phyloP scores from a whole-genome alignment of 306 rosid genomes.

The Dryas drummondii region DNA sequence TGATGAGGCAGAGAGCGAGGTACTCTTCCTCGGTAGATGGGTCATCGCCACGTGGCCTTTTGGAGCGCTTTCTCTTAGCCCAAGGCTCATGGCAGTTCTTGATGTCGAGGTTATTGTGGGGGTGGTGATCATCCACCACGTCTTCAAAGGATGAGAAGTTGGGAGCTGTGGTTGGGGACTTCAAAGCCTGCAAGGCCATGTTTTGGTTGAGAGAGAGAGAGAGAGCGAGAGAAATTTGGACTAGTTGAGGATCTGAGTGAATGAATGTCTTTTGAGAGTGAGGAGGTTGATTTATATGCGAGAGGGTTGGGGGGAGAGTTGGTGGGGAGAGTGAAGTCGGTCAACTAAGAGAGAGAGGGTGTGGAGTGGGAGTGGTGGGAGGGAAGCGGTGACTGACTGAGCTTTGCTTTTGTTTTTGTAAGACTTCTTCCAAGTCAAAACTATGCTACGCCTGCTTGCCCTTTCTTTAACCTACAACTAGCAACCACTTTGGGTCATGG shows the following conservation, averaged over 20 bases:
- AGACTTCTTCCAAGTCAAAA: conserved; percentile 70
- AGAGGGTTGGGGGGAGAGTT: neutral
- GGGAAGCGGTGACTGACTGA: conserved; percentile 25
- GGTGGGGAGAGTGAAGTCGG: conserved; percentile 65
- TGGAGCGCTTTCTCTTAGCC: conserved; percentile 71
- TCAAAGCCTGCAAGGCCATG: conserved; percentile 81
- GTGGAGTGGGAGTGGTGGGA: conserved; percentile 21
- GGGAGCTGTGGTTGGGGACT: conserved; percentile 51
- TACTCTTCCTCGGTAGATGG: conserved; percentile 72
- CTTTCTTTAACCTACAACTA: too few relatives aligned
- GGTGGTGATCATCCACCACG: conserved; percentile 25
- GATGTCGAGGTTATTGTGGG: conserved; percentile 26
- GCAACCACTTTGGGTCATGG: neutral
- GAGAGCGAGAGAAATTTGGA: neutral
- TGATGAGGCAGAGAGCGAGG: conserved; percentile 94
- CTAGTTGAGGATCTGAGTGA: neutral
- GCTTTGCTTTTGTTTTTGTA: neutral
- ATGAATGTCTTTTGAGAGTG: neutral
- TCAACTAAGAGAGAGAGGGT: conserved; percentile 46
- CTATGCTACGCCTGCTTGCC: conserved; percentile 23
- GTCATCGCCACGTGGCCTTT: conserved; percentile 46
- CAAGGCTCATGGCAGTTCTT: conserved; percentile 53
- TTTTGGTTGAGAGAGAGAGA: neutral
- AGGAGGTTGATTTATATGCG: neutral
- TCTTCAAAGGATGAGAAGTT: conserved; percentile 25